Conservation (phyloP, 192 early-diverging fungal genomes). For the Mortierella alpina region DNA sequence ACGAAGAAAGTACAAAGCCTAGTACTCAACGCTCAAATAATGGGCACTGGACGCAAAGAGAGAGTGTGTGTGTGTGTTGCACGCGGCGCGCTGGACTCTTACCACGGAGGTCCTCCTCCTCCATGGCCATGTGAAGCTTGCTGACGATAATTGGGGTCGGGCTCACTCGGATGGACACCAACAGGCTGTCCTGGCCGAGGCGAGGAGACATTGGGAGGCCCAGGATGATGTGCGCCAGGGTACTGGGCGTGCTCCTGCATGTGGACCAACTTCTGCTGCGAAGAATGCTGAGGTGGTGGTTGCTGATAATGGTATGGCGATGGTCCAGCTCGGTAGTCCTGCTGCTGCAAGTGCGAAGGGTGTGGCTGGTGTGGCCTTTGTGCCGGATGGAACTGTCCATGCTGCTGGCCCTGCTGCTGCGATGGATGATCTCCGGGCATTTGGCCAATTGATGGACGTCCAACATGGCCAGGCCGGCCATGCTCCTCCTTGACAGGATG, state of each 20-base stretch:
- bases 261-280: constrained; percentile 25
- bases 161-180: constrained; percentile 25
- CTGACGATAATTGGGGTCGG: constrained; percentile 37
- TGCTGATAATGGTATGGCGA: constrained; percentile 11
- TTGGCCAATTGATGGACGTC: constrained; percentile 23
- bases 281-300: constrained; percentile 15
- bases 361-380: constrained; percentile 27
- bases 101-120: constrained; percentile 15
- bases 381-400: constrained; percentile 5
- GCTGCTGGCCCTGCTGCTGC: constrained; percentile 10
- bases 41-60: not conserved
- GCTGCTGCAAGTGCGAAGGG: constrained; percentile 6
- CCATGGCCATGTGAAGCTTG: constrained; percentile 24
- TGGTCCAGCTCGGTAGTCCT: constrained; percentile 18
- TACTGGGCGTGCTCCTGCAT: constrained; percentile 24
- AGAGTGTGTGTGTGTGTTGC: too few species aligned
- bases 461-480: constrained; percentile 6
- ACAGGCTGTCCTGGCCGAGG: constrained; percentile 27
- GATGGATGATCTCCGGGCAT: constrained; percentile 22
- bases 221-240: constrained; percentile 9
- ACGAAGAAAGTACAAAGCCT: not conserved
- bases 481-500: constrained; percentile 17
- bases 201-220: constrained; percentile 14
- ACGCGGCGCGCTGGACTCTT: not conserved
- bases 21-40: not conserved